phyloP scores from a whole-genome alignment of 1,139 yeast genomes.

The Yamadazyma mexicana region DNA sequence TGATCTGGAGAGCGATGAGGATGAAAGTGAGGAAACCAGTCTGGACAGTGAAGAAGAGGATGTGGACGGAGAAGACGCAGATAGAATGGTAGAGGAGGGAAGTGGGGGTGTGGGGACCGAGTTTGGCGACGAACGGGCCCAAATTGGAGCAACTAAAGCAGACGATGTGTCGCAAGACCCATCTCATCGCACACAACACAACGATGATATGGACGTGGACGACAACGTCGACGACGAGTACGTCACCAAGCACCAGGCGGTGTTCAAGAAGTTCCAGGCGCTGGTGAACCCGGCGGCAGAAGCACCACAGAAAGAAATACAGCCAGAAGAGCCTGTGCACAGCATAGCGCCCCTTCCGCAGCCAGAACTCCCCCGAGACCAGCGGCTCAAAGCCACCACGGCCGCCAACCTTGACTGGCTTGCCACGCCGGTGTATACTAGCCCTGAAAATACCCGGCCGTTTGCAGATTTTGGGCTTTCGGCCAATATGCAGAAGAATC shows the following conservation, averaged over 20 bases:
- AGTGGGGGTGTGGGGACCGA: background rate
- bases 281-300: slow-evolving; percentile 11
- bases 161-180: too few species aligned
- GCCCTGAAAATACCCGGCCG: slow-evolving; percentile 41
- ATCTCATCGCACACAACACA: too few species aligned
- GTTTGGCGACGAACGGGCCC: too few species aligned
- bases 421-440: slow-evolving; percentile 58
- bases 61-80: background rate
- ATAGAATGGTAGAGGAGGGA: background rate
- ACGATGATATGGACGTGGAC: slow-evolving; percentile 3
- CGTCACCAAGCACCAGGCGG: slow-evolving; percentile 28
- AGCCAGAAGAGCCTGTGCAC: slow-evolving; percentile 29
- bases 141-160: too few species aligned
- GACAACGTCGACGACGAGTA: too few species aligned
- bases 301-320: slow-evolving; percentile 14
- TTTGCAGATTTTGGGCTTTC: slow-evolving; percentile 45
- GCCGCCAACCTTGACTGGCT: slow-evolving; percentile 62
- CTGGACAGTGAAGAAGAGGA: background rate
- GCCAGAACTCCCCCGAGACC: slow-evolving; percentile 62
- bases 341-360: slow-evolving; percentile 83
- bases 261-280: slow-evolving; percentile 29
- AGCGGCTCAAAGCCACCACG: slow-evolving; percentile 38
- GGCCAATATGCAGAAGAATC: slow-evolving; percentile 44
- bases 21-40: background rate
- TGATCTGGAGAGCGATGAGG: slow-evolving; percentile 1